A percentile compares a stretch with the other conserved stretches of the same genome.
Conservation (phyloP, 2,329 filamentous ascomycete genomes). For the Phaeosphaeriaceae sp. region DNA sequence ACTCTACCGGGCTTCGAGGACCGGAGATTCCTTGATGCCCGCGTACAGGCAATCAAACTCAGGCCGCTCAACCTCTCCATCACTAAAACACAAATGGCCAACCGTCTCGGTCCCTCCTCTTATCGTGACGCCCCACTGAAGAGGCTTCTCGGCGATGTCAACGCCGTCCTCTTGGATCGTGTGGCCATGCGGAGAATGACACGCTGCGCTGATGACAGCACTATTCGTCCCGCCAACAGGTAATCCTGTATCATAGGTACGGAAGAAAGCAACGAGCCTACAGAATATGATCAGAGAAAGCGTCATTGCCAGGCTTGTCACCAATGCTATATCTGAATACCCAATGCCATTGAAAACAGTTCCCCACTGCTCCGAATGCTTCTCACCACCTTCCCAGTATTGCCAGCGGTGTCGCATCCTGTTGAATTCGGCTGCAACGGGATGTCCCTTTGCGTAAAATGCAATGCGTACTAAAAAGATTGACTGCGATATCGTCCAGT, state of each 20-base stretch:
- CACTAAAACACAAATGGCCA: constrained; percentile 2
- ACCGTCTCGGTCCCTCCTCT: neutral
- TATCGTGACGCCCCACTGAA: constrained; percentile 1
- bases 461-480: constrained; percentile 47
- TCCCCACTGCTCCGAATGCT: neutral
- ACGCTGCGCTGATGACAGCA: constrained; percentile 24
- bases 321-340: constrained; percentile 4
- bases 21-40: neutral
- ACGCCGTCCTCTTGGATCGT: neutral
- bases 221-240: constrained; percentile 62
- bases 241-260: neutral
- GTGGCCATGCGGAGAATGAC: constrained; percentile 9
- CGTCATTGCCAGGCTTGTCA: neutral
- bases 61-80: neutral
- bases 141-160: constrained; percentile 1
- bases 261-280: constrained; percentile 64
- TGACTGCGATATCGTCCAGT: constrained; percentile 53
- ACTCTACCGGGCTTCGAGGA: neutral
- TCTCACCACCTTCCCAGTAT: neutral
- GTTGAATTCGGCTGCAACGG: neutral
- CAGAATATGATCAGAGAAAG: neutral
- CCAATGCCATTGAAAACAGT: constrained; percentile 15
- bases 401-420: neutral
- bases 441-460: neutral
- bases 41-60: neutral